Percentiles rank a stretch among this genome's conserved stretches.
phyloP scores from a whole-genome alignment of 2,329 filamentous ascomycete genomes.

The Chaetoscypha palmicola region DNA sequence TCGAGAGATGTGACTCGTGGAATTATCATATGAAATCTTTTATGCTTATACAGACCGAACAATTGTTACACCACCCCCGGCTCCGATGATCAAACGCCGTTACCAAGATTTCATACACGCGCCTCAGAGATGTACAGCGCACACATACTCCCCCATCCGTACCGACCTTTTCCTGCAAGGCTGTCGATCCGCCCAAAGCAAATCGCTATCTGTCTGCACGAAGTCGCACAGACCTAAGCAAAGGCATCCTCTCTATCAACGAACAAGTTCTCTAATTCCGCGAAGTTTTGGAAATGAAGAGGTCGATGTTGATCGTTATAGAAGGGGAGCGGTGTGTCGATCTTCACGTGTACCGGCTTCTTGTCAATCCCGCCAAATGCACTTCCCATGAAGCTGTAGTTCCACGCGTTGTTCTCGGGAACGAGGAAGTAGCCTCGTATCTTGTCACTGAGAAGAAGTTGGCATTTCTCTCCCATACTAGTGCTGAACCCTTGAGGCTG shows the following conservation, averaged over 20 bases:
- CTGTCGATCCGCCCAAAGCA: conserved; percentile 3
- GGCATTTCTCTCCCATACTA: conserved; percentile 89
- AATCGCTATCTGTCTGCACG: conserved; percentile 1
- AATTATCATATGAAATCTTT: conserved; percentile 5
- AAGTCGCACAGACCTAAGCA: conserved; percentile 48
- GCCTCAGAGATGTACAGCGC: conserved; percentile 7
- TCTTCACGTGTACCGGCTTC: conserved; percentile 82
- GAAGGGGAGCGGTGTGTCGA: conserved; percentile 84
- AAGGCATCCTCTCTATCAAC: conserved; percentile 92
- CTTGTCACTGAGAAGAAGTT: conserved; percentile 85
- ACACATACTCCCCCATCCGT: conserved; percentile 9
- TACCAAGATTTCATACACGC: conserved; percentile 18
- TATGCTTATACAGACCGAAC: conserved; percentile 20
- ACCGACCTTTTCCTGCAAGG: conserved; percentile 10
- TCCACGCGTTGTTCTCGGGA: conserved; percentile 85
- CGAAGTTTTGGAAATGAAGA: conserved; percentile 94
- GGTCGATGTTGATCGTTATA: conserved; percentile 91
- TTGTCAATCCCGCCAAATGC: conserved; percentile 84
- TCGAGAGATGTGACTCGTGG: background rate
- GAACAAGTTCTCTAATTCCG: conserved; percentile 93
- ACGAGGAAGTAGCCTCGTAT: conserved; percentile 96
- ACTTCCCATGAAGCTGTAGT: conserved; percentile 96
- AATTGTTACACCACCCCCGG: conserved; percentile 15
- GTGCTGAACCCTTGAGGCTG: conserved; percentile 91
- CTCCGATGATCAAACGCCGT: conserved; percentile 25